Evolutionary conservation across 2,329 filamentous ascomycete genomes (phyloP).

Genomic region (Rhexocercosporidium sp.): DNA sequence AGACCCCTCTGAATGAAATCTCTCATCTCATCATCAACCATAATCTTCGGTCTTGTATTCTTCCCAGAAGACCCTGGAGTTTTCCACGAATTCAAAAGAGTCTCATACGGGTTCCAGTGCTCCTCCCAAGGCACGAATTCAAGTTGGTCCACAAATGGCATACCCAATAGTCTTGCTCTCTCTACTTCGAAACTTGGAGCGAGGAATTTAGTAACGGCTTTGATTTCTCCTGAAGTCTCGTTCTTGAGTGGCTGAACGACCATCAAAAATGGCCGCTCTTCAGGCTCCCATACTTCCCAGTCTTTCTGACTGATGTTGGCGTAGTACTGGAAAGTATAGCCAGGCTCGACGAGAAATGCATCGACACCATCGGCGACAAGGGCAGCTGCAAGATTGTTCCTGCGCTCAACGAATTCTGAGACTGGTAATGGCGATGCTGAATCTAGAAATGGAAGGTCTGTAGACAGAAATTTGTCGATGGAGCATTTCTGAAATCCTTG

Average conservation of each 20-base stretch:
- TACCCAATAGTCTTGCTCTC: constrained; percentile 61
- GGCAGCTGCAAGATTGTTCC: constrained; percentile 61
- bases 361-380: constrained; percentile 56
- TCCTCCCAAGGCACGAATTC: constrained; percentile 66
- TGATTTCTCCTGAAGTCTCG: constrained; percentile 47
- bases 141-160: constrained; percentile 57
- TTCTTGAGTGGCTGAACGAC: constrained; percentile 54
- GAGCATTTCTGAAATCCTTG: constrained; percentile 53
- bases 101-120: constrained; percentile 67
- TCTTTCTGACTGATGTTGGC: constrained; percentile 64
- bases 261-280: constrained; percentile 68
- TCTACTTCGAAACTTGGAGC: constrained; percentile 65
- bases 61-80: constrained; percentile 9
- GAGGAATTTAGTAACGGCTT: constrained; percentile 62
- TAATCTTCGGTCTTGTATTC: constrained; percentile 49
- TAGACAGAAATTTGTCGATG: constrained; percentile 52
- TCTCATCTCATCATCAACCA: constrained; percentile 69
- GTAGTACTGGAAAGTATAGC: constrained; percentile 69
- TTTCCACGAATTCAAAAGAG: constrained; percentile 50
- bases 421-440: constrained; percentile 52
- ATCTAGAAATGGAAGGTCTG: constrained; percentile 57
- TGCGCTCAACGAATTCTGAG: constrained; percentile 58
- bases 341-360: constrained; percentile 67
- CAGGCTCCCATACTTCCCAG: constrained; percentile 70
- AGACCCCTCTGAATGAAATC: constrained; percentile 67